Percentiles rank a stretch among this genome's conserved stretches.
phyloP scores from a whole-genome alignment of 345 rosid genomes.

The Heritiera littoralis region DNA sequence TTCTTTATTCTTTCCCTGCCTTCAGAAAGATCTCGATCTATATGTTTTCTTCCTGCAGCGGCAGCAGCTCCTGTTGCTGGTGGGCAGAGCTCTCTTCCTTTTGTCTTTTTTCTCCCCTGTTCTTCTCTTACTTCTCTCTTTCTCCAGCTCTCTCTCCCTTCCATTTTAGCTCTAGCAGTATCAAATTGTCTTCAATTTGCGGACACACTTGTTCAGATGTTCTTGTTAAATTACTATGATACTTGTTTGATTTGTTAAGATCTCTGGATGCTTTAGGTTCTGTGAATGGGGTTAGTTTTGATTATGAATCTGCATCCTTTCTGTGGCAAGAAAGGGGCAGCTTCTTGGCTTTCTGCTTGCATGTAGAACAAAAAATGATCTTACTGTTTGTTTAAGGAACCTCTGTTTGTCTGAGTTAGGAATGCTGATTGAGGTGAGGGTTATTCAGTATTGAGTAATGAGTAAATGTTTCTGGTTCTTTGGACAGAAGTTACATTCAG shows the following conservation, averaged over 20 bases:
- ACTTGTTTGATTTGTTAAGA: background rate
- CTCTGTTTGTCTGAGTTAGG: constrained; percentile 1
- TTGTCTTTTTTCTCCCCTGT: background rate
- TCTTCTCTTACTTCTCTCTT: background rate
- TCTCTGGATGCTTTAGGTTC: background rate
- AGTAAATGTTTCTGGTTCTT: background rate
- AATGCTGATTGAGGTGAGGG: constrained; percentile 3
- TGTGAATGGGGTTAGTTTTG: background rate
- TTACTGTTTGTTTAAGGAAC: background rate
- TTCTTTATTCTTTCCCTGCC: background rate
- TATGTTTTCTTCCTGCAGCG: background rate
- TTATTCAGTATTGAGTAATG: background rate
- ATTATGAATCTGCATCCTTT: constrained; percentile 4
- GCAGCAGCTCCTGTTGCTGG: background rate
- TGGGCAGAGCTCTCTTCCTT: background rate
- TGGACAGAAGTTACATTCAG: background rate
- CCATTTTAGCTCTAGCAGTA: background rate
- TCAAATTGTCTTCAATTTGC: background rate
- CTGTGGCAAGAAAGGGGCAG: background rate
- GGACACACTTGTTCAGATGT: background rate
- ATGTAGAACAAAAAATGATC: background rate
- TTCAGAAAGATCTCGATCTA: background rate
- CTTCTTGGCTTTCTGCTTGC: background rate
- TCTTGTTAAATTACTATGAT: background rate
- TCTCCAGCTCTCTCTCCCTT: background rate